Evolutionary conservation across 192 early-diverging fungal species (phyloP), one percentile per base, ranked within the genome.

Genomic region (Entomortierella chlamydospora): DNA sequence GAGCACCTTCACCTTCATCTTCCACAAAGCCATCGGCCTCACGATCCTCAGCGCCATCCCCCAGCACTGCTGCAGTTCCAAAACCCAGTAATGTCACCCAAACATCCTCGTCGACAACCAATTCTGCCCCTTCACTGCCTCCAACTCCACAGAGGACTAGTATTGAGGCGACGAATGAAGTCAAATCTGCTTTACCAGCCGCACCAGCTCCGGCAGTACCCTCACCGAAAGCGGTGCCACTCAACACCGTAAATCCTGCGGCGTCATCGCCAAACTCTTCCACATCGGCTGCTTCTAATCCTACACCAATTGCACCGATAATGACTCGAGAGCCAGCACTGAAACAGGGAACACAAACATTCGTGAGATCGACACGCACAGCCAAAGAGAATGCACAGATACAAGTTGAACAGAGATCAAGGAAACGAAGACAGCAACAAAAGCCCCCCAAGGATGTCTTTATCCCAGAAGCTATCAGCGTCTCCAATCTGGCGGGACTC

Each of bases 401-500:
- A 33, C 67, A 66, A 37, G 57, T 79, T 5, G 76, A 64, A 31
- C 67, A 66, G 47, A 45, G 68, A 31, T 68, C 73, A n/a, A 64
- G 31, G 57, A 28, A 61, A 42, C 57, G 64, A 25, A 66, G 49
- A 56, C 68, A 65, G 30, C 37, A 45, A 11, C 57, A 70, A 41
- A 85, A 89, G 41, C 55, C 82, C 9, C 65, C 83, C 55, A 84
- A 76, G 63, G 93, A 96, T 67, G 84, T 97, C 20, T 86, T 87
- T 60, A 82, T 99, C 53, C 95, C 93, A 2, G 89, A 95, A 10
- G 91, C 91, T 17, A 91, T 97, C 62, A 94, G 87, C 23, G 93
- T 97, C 11, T 90, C 93, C 12, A 92, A 95, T 53, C 71, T 99
- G 59, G 90, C 93, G 15, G 86, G 90, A 62, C 81, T 97, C 22